Base-by-base conservation (phyloP, 495 filamentous ascomycete species). In the Pseudotulostoma volvatum region DNA sequence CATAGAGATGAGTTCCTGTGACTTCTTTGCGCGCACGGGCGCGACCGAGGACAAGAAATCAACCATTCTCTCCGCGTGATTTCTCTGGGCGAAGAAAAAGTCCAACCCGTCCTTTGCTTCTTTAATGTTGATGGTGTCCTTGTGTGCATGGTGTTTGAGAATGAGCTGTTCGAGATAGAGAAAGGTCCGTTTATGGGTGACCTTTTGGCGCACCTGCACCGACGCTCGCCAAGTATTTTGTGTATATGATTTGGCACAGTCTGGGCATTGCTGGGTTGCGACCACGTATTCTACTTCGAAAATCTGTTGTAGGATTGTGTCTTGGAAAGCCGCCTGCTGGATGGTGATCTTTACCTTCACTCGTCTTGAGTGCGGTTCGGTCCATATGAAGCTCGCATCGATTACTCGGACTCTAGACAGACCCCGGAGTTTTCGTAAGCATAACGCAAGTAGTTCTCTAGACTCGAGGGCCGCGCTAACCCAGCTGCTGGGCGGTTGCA, bases 331-430 rank as follows among this genome's bases (percentile, higher is more conserved):
- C 69, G 70, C 81, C 60, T 62, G 74, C 52, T 97, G 88, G 13
- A 97, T 73, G 0, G 85, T 93, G 50, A 97, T 81, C 61, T 93
- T 92, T 45, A 97, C 76, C 53, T 81, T 86, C 37, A 97, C 68
- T 49, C 90, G 66, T 50, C 83, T 67, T 36, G 83, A 92, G 64
- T 97, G 90, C 4, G 90, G 90, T 60, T 97, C 90, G 2, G 90
- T 97, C 90, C 90, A 97, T 46, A 94, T 84, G 54, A 97, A 97
- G 49, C 74, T 80, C 25, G 90, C 90, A 49, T 97, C 90, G 51
- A 90, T 84, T 44, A 97, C 86, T 31, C 90, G 68, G 39, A 92
- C 82, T 61, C 84, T 90, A 48, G 72, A 68, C 39, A 97, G 57
- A 30, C 87, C 85, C 37, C 74, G 67, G 40, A 97, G 57, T 49